Base-by-base conservation (phyloP, 495 filamentous ascomycete species). In the Podospora didyma region DNA sequence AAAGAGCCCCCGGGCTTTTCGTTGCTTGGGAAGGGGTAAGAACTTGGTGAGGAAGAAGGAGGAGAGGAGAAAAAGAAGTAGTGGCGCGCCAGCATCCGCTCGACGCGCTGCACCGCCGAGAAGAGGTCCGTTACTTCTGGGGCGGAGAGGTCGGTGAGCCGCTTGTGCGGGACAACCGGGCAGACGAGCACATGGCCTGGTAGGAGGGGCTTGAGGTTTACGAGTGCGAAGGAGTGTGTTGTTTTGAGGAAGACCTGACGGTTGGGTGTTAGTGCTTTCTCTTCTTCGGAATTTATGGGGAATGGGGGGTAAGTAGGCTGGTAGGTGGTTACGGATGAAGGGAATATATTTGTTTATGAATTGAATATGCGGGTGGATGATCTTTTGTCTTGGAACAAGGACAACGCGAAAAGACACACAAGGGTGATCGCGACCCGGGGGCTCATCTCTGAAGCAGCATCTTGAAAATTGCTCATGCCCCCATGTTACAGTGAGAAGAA, bases 171-270 rank as follows among this genome's bases (percentile, higher is more conserved):
- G 20, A 73, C 73, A 28, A 81, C 80, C 3, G 88, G 83, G 49
- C 81, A 87, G 54, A 97, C 80, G 23, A 98, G 88, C 53, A 97
- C 87, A 74, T 98, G 94, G 46, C 94, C 94, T 0, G 94, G 92
- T 1, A 97, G 82, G 17, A 98, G 82, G 12, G 94, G 94, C 71
- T 96, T 96, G 64, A 97, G 82, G 77, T 97, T 97, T 21, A 96
- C 91, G 50, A 96, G 81, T 56, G 88, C 88, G 77, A 89, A 94
- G 68, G 85, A 85, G 63, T 85, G 79, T 12, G 86, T 77, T 11
- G 92, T 96, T 60, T 72, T 75, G 74, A 94, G 80, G 81, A 98
- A 98, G 76, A 96, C 88, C 88, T 85, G 44, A 35, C 23, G 19
- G 31, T 34, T 19, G 9, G 21, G 42, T 22, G 57, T 57, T 24